Base-by-base conservation (phyloP, 805 yeast genomes). In the Hagleromyces aurorensis region DNA sequence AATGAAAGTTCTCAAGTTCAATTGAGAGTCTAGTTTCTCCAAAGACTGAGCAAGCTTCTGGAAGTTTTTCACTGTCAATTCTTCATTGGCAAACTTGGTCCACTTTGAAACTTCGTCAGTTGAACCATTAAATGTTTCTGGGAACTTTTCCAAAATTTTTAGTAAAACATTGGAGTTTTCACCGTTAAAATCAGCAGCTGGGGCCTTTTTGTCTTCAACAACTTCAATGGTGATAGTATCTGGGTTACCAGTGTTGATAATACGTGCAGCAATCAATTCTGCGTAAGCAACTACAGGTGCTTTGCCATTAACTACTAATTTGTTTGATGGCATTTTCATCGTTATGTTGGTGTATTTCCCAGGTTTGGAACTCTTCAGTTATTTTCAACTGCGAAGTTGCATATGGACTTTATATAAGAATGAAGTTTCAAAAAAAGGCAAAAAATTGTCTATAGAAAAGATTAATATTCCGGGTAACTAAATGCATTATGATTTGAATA, bases 211-310 rank as follows among this genome's bases (percentile, higher is more conserved):
- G 32, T 76, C 91, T 50, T 86, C 96, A 30, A 77, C 71, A 38
- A 75, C 75, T 22, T 72, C 72, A 44, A 84, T 62, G 23, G 67
- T 65, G 42, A 85, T 67, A 13, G 79, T 56, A 21, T 61, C 66
- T 5, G 64, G 67, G 4, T 62, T 62, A 29, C 60, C 54, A 17
- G 65, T 57, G 60, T 83, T 82, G 48, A 79, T 75, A 29, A 81
- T 68, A 13, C 79, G 76, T 23, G 86, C 82, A 23, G 93, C 93
- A 45, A 83, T 75, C 38, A 86, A 61, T 11, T 76, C 74, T 5
- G 83, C 71, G 55, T 84, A 89, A 16, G 89, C 91, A 34, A 83
- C 78, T 29, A 71, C 67, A 12, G 83, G 83, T 4, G 95, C 93
- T 65, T 85, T 87, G 33, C 83, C 85, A 35, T 94, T 94, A 41